Percentiles rank a stretch among this genome's conserved stretches.
Evolutionary conservation across 257 asterid genomes (phyloP).

Genomic region (Avicennia marina): DNA sequence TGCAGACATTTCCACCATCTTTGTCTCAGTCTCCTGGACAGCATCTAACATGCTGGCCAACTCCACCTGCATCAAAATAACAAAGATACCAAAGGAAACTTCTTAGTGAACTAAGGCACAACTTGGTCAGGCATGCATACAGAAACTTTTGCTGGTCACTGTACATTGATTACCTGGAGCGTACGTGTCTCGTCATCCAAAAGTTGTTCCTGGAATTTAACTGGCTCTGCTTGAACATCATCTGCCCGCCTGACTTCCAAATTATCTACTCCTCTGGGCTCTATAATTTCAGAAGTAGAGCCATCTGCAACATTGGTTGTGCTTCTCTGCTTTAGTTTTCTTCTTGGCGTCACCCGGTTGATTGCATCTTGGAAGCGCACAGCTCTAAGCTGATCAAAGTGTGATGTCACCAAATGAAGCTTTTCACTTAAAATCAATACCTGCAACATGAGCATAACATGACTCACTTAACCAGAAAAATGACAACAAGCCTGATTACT

Average conservation of each 20-base stretch:
- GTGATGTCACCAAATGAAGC: conserved; percentile 81
- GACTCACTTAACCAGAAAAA: not conserved
- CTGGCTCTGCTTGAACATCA: conserved; percentile 45
- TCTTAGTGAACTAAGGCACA: not conserved
- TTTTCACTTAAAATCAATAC: conserved; percentile 86
- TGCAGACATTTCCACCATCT: conserved; percentile 95
- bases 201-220: conserved; percentile 64
- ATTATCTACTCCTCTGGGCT: conserved; percentile 27
- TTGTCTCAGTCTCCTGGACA: conserved; percentile 82
- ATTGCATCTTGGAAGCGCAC: conserved; percentile 91
- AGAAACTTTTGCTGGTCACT: conserved; percentile 9
- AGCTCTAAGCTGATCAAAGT: conserved; percentile 89
- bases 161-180: conserved; percentile 58
- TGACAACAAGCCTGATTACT: too few relatives aligned
- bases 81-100: not conserved
- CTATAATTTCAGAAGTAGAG: conserved; percentile 29
- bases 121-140: not conserved
- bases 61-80: conserved; percentile 54
- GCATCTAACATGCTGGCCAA: conserved; percentile 78
- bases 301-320: conserved; percentile 28
- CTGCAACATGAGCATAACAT: conserved; percentile 31
- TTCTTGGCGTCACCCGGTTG: conserved; percentile 75
- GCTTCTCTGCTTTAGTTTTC: conserved; percentile 43
- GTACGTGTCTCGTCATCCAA: conserved; percentile 82
- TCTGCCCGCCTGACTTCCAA: conserved; percentile 39